Base-by-base conservation (phyloP, 208 protist species). In the Crithidia sp. region DNA sequence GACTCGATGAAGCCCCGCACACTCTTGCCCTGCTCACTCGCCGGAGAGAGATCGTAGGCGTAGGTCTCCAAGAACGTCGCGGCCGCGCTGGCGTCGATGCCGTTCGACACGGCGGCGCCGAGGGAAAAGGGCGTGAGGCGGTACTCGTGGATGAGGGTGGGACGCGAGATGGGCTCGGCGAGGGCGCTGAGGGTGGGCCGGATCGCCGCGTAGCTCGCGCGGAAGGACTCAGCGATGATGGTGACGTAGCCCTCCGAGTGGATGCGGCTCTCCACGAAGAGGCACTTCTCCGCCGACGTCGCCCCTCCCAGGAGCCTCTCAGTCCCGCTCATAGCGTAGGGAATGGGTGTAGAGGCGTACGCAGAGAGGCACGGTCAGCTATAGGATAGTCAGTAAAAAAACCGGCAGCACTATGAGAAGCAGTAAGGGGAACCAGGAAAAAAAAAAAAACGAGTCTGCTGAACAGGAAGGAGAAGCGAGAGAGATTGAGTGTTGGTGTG, bases 121-220 rank as follows among this genome's bases (percentile, higher is more conserved):
- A 99, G 88, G 3, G 99, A 99, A 70, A 98, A 99, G 7, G 87
- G 86, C 2, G 96, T 99, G 14, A 99, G 82, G 45, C 89, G 79
- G 83, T 99, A 99, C 83, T 99, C 98, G 71, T 99, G 99, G 36
- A 99, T 95, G 4, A 97, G 74, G 6, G 88, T 71, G 2, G 98
- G 98, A 4, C 99, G 85, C 9, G 90, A 98, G 10, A 97, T 81
- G 36, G 98, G 96, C 82, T 99, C 98, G 7, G 99, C 95, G 28
- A 99, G 72, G 5, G 87, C 80, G 12, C 70, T 78, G 19, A 96
- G 80, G 12, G 76, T 81, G 1, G 77, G 62, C 40, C 79, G 79
- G 57, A 92, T 86, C 2, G 17, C 19, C 14, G 50, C 63, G 74
- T 91, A 94, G 45, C 74, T 80, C 13, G 67, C 12, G 8, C 92